Evolutionary conservation across 257 asterid genomes (phyloP).

Genomic region (Apocynum venetum): DNA sequence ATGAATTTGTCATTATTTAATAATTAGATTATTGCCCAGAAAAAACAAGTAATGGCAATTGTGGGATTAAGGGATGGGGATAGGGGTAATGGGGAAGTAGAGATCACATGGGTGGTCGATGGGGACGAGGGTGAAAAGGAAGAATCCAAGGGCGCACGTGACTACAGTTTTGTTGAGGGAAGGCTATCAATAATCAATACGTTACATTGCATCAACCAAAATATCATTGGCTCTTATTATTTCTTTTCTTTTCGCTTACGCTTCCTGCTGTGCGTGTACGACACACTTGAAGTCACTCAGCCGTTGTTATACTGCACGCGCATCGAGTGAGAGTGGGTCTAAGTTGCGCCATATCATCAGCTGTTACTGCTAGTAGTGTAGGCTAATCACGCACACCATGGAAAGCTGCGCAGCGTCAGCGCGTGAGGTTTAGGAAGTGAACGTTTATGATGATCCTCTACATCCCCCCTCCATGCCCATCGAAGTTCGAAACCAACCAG

Average conservation of each 20-base stretch:
- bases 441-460: slow-evolving; percentile 9
- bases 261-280: not conserved
- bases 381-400: slow-evolving; percentile 17
- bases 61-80: not conserved
- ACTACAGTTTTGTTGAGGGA: not conserved
- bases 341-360: not conserved
- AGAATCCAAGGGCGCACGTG: slow-evolving; percentile 27
- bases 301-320: not conserved
- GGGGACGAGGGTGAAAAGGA: slow-evolving; percentile 25
- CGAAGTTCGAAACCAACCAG: not conserved
- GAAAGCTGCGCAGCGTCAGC: slow-evolving; percentile 19
- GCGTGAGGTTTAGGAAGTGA: slow-evolving; percentile 15
- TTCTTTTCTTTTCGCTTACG: not conserved
- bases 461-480: not conserved
- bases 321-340: slow-evolving; percentile 5
- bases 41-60: slow-evolving; percentile 7
- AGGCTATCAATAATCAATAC: not conserved
- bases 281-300: not conserved
- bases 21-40: too few species aligned
- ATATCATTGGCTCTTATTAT: not conserved
- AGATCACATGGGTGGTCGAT: slow-evolving; percentile 34
- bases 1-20: too few species aligned
- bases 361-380: not conserved
- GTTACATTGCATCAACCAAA: not conserved
- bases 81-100: not conserved